Evolutionary conservation across 148 eudicot genomes (phyloP).

Genomic region (Arbutus unedo): DNA sequence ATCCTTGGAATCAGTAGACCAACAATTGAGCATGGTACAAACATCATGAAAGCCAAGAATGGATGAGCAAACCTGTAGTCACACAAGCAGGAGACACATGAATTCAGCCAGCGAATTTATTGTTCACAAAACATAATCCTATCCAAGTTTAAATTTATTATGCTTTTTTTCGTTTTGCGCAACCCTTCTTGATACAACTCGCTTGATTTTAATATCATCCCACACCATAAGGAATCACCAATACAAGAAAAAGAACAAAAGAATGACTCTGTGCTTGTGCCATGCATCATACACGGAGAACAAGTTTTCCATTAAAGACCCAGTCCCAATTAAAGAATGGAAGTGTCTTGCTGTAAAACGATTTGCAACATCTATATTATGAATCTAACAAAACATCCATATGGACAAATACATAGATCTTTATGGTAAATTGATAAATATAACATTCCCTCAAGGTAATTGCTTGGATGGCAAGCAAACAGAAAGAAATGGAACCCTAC

Average conservation of each 20-base stretch:
- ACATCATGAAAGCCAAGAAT: slow-evolving; percentile 83
- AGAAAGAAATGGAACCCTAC: slow-evolving; percentile 37
- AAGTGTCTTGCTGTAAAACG: neutral
- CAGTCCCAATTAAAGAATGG: neutral
- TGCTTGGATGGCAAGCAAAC: neutral
- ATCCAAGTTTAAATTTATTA: neutral
- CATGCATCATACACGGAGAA: slow-evolving; percentile 6
- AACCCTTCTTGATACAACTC: neutral
- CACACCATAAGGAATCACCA: neutral
- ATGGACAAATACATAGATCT: neutral
- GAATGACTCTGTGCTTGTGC: neutral
- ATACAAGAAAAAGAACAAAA: slow-evolving; percentile 2
- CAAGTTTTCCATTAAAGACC: neutral
- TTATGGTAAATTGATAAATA: neutral
- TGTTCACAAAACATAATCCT: neutral
- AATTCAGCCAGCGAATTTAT: neutral
- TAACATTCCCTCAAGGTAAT: neutral
- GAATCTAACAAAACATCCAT: neutral
- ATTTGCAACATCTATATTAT: neutral
- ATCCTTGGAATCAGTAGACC: slow-evolving; percentile 80
- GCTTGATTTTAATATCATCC: neutral
- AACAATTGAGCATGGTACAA: slow-evolving; percentile 78
- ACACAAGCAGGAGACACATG: neutral
- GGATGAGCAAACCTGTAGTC: slow-evolving; percentile 83
- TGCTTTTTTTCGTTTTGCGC: neutral